Evolutionary conservation across 164 flowering plant genomes (phyloP), one percentile per base, ranked within the genome.

Genomic region (Dillenia suffruticosa): DNA sequence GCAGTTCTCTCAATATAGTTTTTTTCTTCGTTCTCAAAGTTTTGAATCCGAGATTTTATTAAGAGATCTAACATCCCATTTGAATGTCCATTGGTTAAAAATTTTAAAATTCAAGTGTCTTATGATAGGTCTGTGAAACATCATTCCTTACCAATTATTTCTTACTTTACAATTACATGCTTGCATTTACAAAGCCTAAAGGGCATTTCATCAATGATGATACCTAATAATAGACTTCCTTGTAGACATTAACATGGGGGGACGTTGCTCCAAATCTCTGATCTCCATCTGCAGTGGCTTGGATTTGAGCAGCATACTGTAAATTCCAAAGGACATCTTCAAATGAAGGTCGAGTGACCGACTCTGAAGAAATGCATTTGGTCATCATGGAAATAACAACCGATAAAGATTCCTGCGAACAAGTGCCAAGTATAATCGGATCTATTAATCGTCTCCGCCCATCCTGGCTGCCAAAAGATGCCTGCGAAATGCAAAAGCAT

Each of bases 301-400:
- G 98, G 22, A 90, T 84, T 77, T 93, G 98, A 61, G 89, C 90
- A 46, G 97, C 98, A 74, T 93, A 90, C 69, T 90, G 98, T 64
- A 93, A 78, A 77, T 90, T 89, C 98, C 98, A 93, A 3, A 90
- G 84, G 7, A 93, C 90, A 67, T 93, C 98, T 74, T 93, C 97
- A 14, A 93, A 82, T 17, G 98, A 89, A 16, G 98, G 98, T 10
- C 92, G 86, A 15, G 69, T 51, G 0, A 87, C 71, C 49, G 86
- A 60, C 14, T 90, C 97, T 0, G 82, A 68, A 32, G 85, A 80
- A 50, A 89, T 76, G 77, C 97, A 93, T 78, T 89, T 93, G 77
- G 73, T 89, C 1, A 94, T 87, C 69, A 90, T 79, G n/a, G 98
- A 84, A 66, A 88, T 73, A 11, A 80, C 82, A 9, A 76, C 84